phyloP scores from a whole-genome alignment of 2,329 filamentous ascomycete species.

The Pseudocercospora vitis region DNA sequence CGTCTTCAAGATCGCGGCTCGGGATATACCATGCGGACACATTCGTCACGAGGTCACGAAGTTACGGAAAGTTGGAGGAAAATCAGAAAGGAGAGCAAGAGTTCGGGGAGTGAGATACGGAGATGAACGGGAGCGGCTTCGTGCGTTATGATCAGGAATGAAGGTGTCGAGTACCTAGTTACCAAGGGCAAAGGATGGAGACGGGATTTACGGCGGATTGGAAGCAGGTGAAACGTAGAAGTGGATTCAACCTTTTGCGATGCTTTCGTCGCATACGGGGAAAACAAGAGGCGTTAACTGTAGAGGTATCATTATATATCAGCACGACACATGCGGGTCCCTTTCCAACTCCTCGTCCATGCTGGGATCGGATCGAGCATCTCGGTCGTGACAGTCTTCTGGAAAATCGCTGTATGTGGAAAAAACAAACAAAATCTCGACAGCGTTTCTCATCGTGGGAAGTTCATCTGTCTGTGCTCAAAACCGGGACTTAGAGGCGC shows the following conservation, averaged over 20 bases:
- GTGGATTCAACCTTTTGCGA: constrained; percentile 16
- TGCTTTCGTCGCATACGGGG: constrained; percentile 6
- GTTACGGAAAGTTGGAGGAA: too few species aligned
- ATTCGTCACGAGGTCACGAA: too few species aligned
- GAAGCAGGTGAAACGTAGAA: neutral
- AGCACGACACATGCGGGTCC: constrained; percentile 7
- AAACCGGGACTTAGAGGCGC: constrained; percentile 28
- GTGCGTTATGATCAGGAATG: too few species aligned
- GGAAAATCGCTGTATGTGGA: neutral
- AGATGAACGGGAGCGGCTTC: too few species aligned
- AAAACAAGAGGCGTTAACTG: constrained; percentile 15
- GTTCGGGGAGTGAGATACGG: too few species aligned
- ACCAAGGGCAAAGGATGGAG: too few species aligned
- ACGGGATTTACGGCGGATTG: too few species aligned
- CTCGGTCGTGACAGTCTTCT: constrained; percentile 13
- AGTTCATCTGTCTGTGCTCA: constrained; percentile 22
- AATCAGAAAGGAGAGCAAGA: too few species aligned
- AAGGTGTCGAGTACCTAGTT: too few species aligned
- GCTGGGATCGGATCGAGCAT: constrained; percentile 7
- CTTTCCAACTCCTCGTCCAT: constrained; percentile 1
- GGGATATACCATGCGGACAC: too few species aligned
- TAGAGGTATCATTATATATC: constrained; percentile 27
- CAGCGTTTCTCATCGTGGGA: constrained; percentile 13
- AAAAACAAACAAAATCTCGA: constrained; percentile 9
- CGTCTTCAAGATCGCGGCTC: too few species aligned